These are phyloP conservation scores for Trametes elegans DNA, from an alignment of 768 basidiomycete species.

Conservation along the genomic window DNA sequence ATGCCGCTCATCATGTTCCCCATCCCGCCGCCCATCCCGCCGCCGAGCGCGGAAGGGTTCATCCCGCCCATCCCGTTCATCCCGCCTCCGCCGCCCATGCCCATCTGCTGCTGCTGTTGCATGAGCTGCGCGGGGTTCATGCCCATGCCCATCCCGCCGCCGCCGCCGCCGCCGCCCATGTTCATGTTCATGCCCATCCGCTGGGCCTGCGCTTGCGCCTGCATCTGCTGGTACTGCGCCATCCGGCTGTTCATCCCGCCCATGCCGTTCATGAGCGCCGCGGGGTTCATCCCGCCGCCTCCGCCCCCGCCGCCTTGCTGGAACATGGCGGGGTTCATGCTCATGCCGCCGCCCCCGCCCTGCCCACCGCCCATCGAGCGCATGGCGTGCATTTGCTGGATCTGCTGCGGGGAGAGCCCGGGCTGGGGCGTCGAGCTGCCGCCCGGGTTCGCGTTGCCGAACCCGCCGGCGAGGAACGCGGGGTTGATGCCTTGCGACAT, in stretches of 20 bases:
- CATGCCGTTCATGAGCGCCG: conserved; percentile 22
- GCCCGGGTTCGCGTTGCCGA: background rate
- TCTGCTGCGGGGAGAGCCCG: conserved; percentile 15
- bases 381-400: conserved; percentile 24
- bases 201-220: conserved; percentile 17
- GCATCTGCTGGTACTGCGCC: conserved; percentile 21
- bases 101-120: conserved; percentile 11
- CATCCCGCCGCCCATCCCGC: conserved; percentile 12
- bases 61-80: conserved; percentile 21
- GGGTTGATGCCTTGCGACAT: conserved; percentile 21
- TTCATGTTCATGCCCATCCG: conserved; percentile 18
- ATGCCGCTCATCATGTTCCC: conserved; percentile 4
- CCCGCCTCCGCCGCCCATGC: conserved; percentile 15
- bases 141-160: conserved; percentile 18
- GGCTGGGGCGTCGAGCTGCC: background rate
- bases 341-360: conserved; percentile 14
- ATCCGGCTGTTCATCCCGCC: conserved; percentile 6
- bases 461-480: conserved; percentile 21
- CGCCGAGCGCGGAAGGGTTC: conserved; percentile 23
- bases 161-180: conserved; percentile 15
- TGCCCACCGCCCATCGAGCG: conserved; percentile 11
- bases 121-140: conserved; percentile 18
- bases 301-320: conserved; percentile 11
- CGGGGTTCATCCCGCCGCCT: conserved; percentile 26
- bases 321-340: conserved; percentile 18